These are phyloP conservation scores for Lactarius vividus DNA, from an alignment of 768 basidiomycete species.

Conservation along the genomic window DNA sequence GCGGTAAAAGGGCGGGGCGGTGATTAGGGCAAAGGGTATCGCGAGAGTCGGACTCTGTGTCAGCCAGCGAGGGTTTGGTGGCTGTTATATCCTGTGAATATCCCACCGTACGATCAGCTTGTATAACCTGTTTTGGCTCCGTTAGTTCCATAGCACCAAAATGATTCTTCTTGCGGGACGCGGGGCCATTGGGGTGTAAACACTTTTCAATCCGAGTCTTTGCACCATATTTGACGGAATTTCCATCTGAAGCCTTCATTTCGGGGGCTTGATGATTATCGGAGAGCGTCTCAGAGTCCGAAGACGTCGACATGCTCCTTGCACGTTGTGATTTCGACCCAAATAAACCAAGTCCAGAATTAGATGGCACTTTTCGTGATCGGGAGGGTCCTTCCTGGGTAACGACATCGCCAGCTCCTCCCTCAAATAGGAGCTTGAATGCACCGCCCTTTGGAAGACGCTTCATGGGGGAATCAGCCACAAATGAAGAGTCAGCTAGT, in stretches of 20 bases:
- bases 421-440: slow-evolving; percentile 69
- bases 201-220: slow-evolving; percentile 16
- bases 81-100: neutral
- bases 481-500: slow-evolving; percentile 46
- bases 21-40: slow-evolving; percentile 28
- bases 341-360: slow-evolving; percentile 15
- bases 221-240: neutral
- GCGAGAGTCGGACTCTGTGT: slow-evolving; percentile 15
- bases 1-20: slow-evolving; percentile 48
- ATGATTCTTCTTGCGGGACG: slow-evolving; percentile 21
- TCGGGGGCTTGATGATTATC: slow-evolving; percentile 25
- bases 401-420: slow-evolving; percentile 35
- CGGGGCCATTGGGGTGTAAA: slow-evolving; percentile 9
- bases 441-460: slow-evolving; percentile 51
- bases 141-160: slow-evolving; percentile 19
- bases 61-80: slow-evolving; percentile 18
- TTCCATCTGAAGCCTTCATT: slow-evolving; percentile 22
- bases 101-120: neutral
- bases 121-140: slow-evolving; percentile 9
- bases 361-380: slow-evolving; percentile 22
- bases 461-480: slow-evolving; percentile 74
- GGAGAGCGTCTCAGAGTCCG: slow-evolving; percentile 18
- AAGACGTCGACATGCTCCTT: slow-evolving; percentile 26
- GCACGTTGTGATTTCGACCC: slow-evolving; percentile 27
- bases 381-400: slow-evolving; percentile 17